Evolutionary conservation across 139 green algal species (phyloP).

Genomic region (Picochlorum sp.): DNA sequence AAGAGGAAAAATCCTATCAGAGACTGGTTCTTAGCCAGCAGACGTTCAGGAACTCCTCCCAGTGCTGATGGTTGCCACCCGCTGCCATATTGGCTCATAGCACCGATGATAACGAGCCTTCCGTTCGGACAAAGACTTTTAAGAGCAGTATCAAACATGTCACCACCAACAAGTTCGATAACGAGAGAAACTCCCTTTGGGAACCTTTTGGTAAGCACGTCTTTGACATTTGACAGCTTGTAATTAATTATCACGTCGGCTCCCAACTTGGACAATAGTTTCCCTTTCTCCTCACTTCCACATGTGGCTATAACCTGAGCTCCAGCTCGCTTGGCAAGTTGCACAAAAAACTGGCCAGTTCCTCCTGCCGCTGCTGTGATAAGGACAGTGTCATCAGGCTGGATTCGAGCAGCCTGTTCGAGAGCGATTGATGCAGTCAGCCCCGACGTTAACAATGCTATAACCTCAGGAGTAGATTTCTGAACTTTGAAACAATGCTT

Average conservation of each 20-base stretch:
- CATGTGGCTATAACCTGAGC: conserved; percentile 83
- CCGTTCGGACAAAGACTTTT: conserved; percentile 51
- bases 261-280: conserved; percentile 63
- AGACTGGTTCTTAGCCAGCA: conserved; percentile 64
- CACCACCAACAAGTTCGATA: conserved; percentile 59
- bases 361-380: conserved; percentile 86
- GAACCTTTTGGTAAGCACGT: conserved; percentile 52
- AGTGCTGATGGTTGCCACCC: conserved; percentile 28
- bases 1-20: conserved; percentile 76
- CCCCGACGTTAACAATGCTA: conserved; percentile 74
- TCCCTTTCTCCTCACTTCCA: conserved; percentile 61
- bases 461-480: conserved; percentile 41
- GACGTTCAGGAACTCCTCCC: conserved; percentile 58
- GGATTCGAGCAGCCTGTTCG: conserved; percentile 36
- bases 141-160: conserved; percentile 63
- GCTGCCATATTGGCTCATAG: conserved; percentile 46
- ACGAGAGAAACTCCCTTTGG: conserved; percentile 55
- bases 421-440: conserved; percentile 79
- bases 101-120: conserved; percentile 67
- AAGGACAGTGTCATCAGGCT: conserved; percentile 67
- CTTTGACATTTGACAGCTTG: conserved; percentile 34
- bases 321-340: conserved; percentile 79
- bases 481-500: conserved; percentile 40
- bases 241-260: conserved; percentile 83
- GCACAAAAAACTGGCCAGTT: conserved; percentile 89